Conservation (phyloP, 2,329 filamentous ascomycete species). For the Epichloe sylvatica region DNA sequence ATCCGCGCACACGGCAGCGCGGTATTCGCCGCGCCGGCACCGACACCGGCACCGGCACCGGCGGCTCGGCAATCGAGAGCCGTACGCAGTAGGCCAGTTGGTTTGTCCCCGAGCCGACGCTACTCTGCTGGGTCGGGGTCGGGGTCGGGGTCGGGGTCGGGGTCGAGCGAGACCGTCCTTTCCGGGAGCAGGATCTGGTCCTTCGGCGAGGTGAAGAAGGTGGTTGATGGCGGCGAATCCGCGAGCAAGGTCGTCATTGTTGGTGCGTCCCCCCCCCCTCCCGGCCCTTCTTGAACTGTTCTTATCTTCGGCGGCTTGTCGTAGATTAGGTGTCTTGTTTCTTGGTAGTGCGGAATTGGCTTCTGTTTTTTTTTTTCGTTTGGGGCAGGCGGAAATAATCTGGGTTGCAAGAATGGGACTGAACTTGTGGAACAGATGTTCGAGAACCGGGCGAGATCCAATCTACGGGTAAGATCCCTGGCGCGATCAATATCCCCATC, state of each 20-base stretch:
- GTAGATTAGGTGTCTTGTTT: not conserved
- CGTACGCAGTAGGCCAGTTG: not conserved
- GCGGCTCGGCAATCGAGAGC: not conserved
- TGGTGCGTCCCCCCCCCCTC: constrained; percentile 21
- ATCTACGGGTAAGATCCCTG: constrained; percentile 59
- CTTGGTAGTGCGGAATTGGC: not conserved
- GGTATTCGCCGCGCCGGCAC: not conserved
- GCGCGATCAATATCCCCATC: constrained; percentile 71
- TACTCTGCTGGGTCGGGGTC: constrained; percentile 13
- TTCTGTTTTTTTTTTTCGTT: not conserved
- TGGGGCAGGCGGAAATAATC: not conserved
- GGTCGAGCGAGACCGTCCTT: not conserved
- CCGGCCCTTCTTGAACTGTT: too few species aligned
- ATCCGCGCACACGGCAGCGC: not conserved
- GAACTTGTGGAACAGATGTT: constrained; percentile 35
- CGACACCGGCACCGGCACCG: not conserved
- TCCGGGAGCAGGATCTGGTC: constrained; percentile 26
- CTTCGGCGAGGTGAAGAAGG: constrained; percentile 35
- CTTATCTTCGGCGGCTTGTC: too few species aligned
- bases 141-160: too few species aligned
- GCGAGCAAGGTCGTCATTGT: constrained; percentile 26
- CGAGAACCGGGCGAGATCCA: constrained; percentile 58
- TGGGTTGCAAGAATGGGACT: not conserved
- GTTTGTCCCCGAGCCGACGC: constrained; percentile 3
- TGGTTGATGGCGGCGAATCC: constrained; percentile 13